Conservation (phyloP, 805 yeast species). For the Hyphopichia homilentoma region DNA sequence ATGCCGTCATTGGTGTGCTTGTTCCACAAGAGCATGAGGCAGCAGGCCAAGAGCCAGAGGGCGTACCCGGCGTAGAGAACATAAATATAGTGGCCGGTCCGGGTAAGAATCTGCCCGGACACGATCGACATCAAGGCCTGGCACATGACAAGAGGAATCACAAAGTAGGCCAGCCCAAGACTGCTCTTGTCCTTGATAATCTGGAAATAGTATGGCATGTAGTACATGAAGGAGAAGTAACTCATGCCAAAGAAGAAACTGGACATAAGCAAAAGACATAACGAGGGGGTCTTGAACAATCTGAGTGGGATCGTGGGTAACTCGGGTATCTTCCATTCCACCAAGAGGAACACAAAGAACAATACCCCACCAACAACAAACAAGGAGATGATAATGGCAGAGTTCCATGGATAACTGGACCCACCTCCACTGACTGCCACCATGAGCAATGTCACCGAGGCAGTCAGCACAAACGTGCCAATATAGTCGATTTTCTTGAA, state of each 20-base stretch:
- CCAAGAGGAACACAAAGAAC: conserved; percentile 40
- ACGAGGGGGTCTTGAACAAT: conserved; percentile 32
- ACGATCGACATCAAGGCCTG: conserved; percentile 40
- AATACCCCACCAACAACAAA: conserved; percentile 31
- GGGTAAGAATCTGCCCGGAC: conserved; percentile 45
- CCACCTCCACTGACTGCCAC: conserved; percentile 67
- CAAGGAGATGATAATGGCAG: conserved; percentile 30
- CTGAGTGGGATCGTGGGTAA: conserved; percentile 55
- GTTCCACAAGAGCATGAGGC: conserved; percentile 31
- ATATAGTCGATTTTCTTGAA: conserved; percentile 47
- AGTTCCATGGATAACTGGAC: conserved; percentile 52
- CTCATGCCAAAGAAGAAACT: conserved; percentile 48
- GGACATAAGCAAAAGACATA: conserved; percentile 26
- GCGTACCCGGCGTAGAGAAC: conserved; percentile 40
- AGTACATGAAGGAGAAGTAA: conserved; percentile 45
- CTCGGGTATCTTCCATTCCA: conserved; percentile 47
- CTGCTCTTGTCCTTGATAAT: conserved; percentile 37
- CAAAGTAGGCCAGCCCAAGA: conserved; percentile 36
- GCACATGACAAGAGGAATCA: conserved; percentile 41
- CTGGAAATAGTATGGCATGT: conserved; percentile 27
- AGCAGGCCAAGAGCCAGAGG: conserved; percentile 39
- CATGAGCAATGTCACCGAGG: conserved; percentile 46
- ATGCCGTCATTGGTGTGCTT: conserved; percentile 26
- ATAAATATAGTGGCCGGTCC: conserved; percentile 39
- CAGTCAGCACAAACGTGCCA: conserved; percentile 48